Conservation (phyloP, 441 rosid genomes). For the Theobroma grandiflorum region DNA sequence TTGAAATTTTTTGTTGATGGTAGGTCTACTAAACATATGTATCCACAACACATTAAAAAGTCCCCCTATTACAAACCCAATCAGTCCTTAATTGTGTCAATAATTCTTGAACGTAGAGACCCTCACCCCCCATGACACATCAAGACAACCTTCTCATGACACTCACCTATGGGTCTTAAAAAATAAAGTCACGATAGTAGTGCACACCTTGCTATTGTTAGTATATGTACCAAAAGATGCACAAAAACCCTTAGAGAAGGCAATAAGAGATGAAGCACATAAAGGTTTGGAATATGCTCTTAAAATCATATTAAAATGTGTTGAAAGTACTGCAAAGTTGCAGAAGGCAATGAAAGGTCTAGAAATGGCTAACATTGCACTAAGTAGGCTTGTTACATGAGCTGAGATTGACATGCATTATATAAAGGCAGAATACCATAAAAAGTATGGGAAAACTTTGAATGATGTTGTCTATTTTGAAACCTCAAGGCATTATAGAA, state of each 20-base stretch:
- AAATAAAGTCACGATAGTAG: no score
- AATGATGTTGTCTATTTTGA: constrained; percentile 69
- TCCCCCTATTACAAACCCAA: no score
- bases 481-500: constrained; percentile 49
- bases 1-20: no score
- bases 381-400: constrained; percentile 71
- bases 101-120: no score
- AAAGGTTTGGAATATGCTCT: constrained; percentile 63
- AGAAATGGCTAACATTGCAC: constrained; percentile 64
- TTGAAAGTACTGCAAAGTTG: constrained; percentile 65
- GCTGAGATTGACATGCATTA: constrained; percentile 67
- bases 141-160: no score
- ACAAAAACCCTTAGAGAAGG: constrained; percentile 64
- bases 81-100: no score
- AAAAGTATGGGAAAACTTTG: constrained; percentile 61
- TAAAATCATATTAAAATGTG: constrained; percentile 62
- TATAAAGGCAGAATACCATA: constrained; percentile 56
- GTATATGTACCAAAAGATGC: constrained; percentile 50
- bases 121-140: no score
- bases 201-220: constrained; percentile 65
- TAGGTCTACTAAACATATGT: no score
- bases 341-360: constrained; percentile 73
- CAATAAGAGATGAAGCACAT: constrained; percentile 60
- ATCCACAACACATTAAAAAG: no score
- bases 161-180: no score